Percentiles rank a stretch among this genome's conserved stretches.
These are phyloP conservation scores for Aspergillus texensis DNA, from an alignment of 2,329 filamentous ascomycete species.

Conservation along the genomic window DNA sequence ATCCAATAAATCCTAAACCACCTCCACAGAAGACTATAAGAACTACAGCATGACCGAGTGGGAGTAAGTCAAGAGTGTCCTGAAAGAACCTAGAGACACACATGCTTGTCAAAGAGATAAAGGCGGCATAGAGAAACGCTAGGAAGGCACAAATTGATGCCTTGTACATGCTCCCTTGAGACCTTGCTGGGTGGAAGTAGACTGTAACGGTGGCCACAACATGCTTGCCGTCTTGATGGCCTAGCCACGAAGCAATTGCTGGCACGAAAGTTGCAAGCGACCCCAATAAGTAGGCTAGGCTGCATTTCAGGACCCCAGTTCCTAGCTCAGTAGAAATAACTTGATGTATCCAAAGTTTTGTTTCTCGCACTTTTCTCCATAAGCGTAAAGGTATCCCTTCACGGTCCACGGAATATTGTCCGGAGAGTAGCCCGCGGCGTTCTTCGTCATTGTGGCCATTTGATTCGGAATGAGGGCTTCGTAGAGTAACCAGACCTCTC, in stretches of 20 bases:
- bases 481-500: slow-evolving; percentile 76
- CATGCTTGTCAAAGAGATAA: slow-evolving; percentile 84
- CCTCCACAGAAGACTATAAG: slow-evolving; percentile 82
- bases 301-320: slow-evolving; percentile 84
- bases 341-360: slow-evolving; percentile 49
- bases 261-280: slow-evolving; percentile 84
- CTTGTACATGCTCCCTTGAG: slow-evolving; percentile 86
- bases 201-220: slow-evolving; percentile 92
- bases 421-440: slow-evolving; percentile 36
- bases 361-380: slow-evolving; percentile 35
- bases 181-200: slow-evolving; percentile 89
- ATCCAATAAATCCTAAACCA: slow-evolving; percentile 83
- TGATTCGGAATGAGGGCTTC: slow-evolving; percentile 50
- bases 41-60: slow-evolving; percentile 76
- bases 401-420: slow-evolving; percentile 23
- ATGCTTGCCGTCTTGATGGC: slow-evolving; percentile 87
- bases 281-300: slow-evolving; percentile 82
- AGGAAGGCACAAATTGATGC: slow-evolving; percentile 75
- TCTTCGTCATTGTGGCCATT: slow-evolving; percentile 40
- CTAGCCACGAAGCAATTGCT: slow-evolving; percentile 71
- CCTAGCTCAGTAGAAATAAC: slow-evolving; percentile 75
- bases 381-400: slow-evolving; percentile 21
- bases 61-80: slow-evolving; percentile 64
- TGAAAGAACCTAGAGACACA: slow-evolving; percentile 80
- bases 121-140: slow-evolving; percentile 76